Evolutionary conservation across 2,329 filamentous ascomycete genomes (phyloP).

Genomic region (Curvularia spicifera): DNA sequence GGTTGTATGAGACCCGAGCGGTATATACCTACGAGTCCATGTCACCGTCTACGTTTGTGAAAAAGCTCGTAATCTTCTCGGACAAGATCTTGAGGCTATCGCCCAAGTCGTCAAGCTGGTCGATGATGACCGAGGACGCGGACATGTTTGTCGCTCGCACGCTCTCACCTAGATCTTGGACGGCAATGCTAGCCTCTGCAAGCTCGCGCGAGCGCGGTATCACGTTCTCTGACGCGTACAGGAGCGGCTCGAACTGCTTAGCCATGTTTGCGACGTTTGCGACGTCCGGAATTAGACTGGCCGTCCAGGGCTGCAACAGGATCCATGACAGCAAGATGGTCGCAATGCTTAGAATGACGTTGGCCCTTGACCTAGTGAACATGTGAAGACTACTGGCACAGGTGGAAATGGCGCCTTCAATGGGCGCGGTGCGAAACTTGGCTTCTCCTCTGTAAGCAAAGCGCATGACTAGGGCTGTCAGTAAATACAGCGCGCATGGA

Average conservation of each 20-base stretch:
- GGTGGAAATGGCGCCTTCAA: constrained; percentile 73
- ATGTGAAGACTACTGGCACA: constrained; percentile 65
- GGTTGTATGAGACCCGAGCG: constrained; percentile 1
- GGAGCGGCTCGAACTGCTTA: constrained; percentile 89
- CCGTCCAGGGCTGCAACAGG: constrained; percentile 68
- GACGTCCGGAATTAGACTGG: constrained; percentile 77
- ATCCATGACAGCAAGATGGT: constrained; percentile 69
- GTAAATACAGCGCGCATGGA: constrained; percentile 20
- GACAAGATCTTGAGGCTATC: constrained; percentile 85
- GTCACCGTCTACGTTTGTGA: constrained; percentile 90
- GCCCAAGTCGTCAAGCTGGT: constrained; percentile 82
- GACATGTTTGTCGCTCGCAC: constrained; percentile 90
- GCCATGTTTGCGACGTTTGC: constrained; percentile 90
- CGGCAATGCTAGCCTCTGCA: constrained; percentile 88
- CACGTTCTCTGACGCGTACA: constrained; percentile 92
- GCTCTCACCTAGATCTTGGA: constrained; percentile 93
- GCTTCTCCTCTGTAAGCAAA: constrained; percentile 88
- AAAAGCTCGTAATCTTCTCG: constrained; percentile 87
- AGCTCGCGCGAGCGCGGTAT: constrained; percentile 84
- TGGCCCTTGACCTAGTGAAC: constrained; percentile 73
- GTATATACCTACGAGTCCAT: constrained; percentile 72
- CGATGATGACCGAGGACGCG: constrained; percentile 82
- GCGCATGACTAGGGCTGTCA: constrained; percentile 71
- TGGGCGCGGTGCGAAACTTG: constrained; percentile 82
- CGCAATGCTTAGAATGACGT: constrained; percentile 67